Evolutionary conservation across 306 rosid species (phyloP).

Genomic region (Quercus rubra): DNA sequence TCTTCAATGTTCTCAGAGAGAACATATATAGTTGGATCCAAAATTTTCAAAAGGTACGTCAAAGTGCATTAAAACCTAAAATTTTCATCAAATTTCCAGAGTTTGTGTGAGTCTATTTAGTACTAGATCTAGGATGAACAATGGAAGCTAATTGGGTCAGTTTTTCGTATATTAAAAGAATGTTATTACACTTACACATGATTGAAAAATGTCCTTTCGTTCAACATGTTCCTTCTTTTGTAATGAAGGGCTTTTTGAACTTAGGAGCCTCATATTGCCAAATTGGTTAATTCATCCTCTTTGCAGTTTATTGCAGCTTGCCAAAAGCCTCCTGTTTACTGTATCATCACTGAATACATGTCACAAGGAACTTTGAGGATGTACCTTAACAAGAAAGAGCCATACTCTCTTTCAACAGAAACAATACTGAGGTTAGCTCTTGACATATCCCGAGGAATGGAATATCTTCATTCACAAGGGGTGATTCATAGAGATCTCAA

Average conservation of each 20-base stretch:
- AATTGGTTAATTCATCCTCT: neutral
- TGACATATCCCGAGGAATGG: constrained; percentile 97
- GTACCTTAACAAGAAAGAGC: constrained; percentile 98
- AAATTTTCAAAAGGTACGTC: neutral
- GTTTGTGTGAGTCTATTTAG: neutral
- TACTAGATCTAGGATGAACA: neutral
- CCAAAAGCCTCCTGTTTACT: constrained; percentile 93
- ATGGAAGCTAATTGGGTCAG: neutral
- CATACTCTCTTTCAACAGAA: constrained; percentile 88
- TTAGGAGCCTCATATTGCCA: neutral
- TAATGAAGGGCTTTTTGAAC: neutral
- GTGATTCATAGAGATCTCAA: constrained; percentile 95
- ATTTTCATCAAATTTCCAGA: neutral
- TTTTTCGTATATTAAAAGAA: neutral
- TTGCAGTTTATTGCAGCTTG: constrained; percentile 94
- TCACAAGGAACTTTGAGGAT: constrained; percentile 98
- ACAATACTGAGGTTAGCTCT: constrained; percentile 89
- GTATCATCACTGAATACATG: constrained; percentile 97
- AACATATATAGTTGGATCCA: neutral
- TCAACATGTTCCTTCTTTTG: neutral
- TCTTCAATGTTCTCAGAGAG: neutral
- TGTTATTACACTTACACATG: neutral
- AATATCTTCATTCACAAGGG: constrained; percentile 95
- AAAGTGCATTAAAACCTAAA: neutral
- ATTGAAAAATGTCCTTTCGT: neutral